These are phyloP conservation scores for Ogataea zsoltii DNA, from an alignment of 805 yeast species.

Conservation along the genomic window DNA sequence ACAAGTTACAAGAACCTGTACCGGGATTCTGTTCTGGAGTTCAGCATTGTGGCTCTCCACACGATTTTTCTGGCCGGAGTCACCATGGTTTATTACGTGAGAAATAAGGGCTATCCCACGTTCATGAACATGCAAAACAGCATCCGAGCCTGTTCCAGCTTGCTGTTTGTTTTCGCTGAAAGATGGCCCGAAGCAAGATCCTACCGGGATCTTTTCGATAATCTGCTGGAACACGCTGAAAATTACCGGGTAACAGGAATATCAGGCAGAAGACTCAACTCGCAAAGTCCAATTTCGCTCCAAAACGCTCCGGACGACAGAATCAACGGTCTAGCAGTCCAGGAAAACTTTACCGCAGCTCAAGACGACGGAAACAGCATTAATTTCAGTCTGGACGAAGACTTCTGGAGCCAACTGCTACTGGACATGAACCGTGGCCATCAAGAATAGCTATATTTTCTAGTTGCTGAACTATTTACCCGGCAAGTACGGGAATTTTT, in stretches of 20 bases:
- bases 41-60: constrained; percentile 25
- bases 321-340: not conserved
- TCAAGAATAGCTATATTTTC: not conserved
- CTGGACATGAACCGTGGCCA: constrained; percentile 8
- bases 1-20: constrained; percentile 20
- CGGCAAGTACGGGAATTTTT: constrained; percentile 24
- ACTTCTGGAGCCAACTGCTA: constrained; percentile 22
- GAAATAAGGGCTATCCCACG: constrained; percentile 23
- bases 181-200: constrained; percentile 30
- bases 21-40: constrained; percentile 23
- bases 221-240: constrained; percentile 24
- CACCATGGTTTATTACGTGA: constrained; percentile 27
- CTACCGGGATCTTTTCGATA: constrained; percentile 29
- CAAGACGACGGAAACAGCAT: constrained; percentile 1
- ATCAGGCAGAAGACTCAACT: not conserved
- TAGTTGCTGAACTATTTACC: not conserved
- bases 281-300: not conserved
- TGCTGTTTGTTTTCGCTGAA: constrained; percentile 30
- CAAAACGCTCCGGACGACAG: not conserved
- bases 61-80: constrained; percentile 30
- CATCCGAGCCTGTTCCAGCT: constrained; percentile 30
- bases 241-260: constrained; percentile 8
- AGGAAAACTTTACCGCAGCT: not conserved
- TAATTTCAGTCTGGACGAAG: constrained; percentile 18
- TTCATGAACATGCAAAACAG: constrained; percentile 27